phyloP scores from a whole-genome alignment of 2,329 filamentous ascomycete species.

The Trichoderma atroviride region DNA sequence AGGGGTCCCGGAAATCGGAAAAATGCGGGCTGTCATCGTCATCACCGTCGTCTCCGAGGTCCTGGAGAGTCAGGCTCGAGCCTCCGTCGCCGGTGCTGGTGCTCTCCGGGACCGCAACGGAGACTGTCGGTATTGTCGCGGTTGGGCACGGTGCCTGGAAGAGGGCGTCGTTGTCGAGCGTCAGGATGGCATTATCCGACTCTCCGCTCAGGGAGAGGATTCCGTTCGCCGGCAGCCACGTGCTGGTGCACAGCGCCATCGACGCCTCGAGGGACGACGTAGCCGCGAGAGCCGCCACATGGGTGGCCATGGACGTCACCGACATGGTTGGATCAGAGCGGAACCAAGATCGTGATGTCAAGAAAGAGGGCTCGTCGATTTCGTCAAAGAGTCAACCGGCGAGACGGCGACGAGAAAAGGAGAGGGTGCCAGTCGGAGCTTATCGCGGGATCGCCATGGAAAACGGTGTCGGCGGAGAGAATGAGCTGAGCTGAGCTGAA shows the following conservation, averaged over 20 bases:
- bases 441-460: constrained; percentile 27
- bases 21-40: constrained; percentile 24
- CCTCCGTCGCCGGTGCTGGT: constrained; percentile 1
- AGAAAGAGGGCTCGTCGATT: background rate
- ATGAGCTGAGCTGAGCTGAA: background rate
- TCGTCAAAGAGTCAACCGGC: constrained; percentile 8
- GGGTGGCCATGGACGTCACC: background rate
- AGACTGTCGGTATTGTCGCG: constrained; percentile 31
- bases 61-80: constrained; percentile 33
- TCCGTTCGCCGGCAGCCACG: constrained; percentile 49
- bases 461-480: background rate
- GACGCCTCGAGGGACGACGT: constrained; percentile 36
- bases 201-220: constrained; percentile 53
- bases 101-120: constrained; percentile 37
- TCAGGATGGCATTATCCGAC: constrained; percentile 52
- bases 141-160: constrained; percentile 48
- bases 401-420: constrained; percentile 23
- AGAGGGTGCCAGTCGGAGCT: constrained; percentile 16
- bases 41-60: constrained; percentile 8
- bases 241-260: constrained; percentile 45
- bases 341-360: background rate
- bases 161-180: constrained; percentile 60
- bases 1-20: constrained; percentile 77
- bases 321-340: constrained; percentile 5
- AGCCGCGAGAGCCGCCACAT: constrained; percentile 27